Conservation (phyloP, 2,329 filamentous ascomycete species). For the Aspergillus vadensis region DNA sequence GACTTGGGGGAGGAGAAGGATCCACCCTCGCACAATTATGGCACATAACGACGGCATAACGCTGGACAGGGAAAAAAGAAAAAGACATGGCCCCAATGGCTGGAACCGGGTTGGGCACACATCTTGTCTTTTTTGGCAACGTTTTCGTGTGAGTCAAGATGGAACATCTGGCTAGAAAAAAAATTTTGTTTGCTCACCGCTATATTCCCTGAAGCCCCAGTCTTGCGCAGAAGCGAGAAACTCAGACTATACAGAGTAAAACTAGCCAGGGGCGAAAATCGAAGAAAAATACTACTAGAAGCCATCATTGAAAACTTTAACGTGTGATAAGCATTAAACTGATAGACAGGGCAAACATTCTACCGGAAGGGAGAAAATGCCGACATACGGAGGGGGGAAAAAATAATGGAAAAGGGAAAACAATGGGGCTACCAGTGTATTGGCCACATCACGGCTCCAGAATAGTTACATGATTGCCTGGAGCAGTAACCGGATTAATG, state of each 20-base stretch:
- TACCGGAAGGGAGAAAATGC: not conserved
- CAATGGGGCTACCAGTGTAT: not conserved
- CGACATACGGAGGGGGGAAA: not conserved
- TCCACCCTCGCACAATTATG: not conserved
- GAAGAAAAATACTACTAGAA: not conserved
- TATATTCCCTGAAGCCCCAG: not conserved
- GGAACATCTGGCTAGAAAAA: not conserved
- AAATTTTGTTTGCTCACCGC: not conserved
- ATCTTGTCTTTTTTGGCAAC: not conserved
- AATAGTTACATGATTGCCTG: slow-evolving; percentile 10
- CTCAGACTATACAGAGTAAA: not conserved
- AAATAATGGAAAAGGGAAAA: not conserved
- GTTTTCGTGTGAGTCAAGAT: not conserved
- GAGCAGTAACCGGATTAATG: not conserved
- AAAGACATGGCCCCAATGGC: not conserved
- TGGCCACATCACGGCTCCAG: slow-evolving; percentile 7
- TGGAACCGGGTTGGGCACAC: not conserved
- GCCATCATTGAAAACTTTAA: not conserved
- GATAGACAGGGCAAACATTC: not conserved
- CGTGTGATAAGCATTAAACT: not conserved
- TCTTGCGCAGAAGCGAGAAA: not conserved
- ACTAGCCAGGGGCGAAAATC: not conserved
- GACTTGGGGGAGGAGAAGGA: not conserved
- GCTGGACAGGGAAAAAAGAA: not conserved
- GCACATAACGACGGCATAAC: not conserved